Base-by-base conservation (phyloP, 192 early-diverging fungal genomes). In the Podila epicladia region DNA sequence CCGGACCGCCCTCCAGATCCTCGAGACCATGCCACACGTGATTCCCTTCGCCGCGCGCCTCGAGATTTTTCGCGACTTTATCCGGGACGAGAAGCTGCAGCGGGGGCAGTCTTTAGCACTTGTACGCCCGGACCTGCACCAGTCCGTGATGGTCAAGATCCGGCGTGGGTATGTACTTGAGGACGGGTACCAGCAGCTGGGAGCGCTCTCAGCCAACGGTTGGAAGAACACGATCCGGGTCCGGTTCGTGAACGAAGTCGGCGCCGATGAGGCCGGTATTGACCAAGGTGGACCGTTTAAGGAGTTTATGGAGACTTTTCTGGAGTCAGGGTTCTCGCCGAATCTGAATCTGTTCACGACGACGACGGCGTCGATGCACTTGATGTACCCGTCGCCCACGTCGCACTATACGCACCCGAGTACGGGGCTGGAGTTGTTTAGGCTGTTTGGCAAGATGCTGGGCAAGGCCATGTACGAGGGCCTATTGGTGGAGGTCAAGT, bases 231-330 rank as follows among this genome's bases (percentile, higher is more conserved):
- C 66, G n/a, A 86, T 90, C 58, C 65, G 84, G 8, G 87, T 90
- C 4, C 77, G 79, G 19, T 88, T 90, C 70, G 75, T 85, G 20
- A 90, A 87, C 35, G 86, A 89, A 51, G 58, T 82, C 3, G 88
- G 88, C 57, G 58, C 85, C 2, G 85, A 85, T 7, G 94, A 95
- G 72, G 91, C 90, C 17, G 94, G 94, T 12, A 93, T 95, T 26
- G 94, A 95, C 82, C 93, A 94, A 69, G 93, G 93, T 5, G 93
- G 94, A 9, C 91, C 94, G 5, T 95, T 95, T 75, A 95, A 95
- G 82, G 86, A 89, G 71, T 89, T 89, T 26, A 86, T 89, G 65
- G 83, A 87, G 8, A 75, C 79, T 58, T 73, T 91, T 48, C 69
- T 85, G 22, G 66, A 80, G 33, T 85, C 92, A 11, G 90, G 85